phyloP scores from a whole-genome alignment of 805 yeast genomes.

The Pichia insulana region DNA sequence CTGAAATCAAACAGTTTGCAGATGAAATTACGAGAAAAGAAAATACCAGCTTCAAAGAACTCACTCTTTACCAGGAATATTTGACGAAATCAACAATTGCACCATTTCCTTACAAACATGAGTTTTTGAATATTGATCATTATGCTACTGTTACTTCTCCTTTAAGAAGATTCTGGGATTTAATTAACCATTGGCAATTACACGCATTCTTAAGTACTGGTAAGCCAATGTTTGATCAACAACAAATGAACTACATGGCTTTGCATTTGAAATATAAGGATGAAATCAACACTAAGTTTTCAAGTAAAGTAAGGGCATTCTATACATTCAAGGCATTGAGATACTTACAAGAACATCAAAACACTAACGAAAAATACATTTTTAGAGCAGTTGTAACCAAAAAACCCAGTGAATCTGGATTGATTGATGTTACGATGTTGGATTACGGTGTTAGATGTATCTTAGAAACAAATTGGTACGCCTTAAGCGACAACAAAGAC shows the following conservation, averaged over 20 bases:
- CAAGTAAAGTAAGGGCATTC: slow-evolving; percentile 20
- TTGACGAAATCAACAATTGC: slow-evolving; percentile 47
- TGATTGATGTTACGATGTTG: slow-evolving; percentile 21
- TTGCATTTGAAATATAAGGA: slow-evolving; percentile 39
- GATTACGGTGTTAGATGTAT: slow-evolving; percentile 26
- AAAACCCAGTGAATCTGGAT: slow-evolving; percentile 33
- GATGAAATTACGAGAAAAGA: slow-evolving; percentile 17
- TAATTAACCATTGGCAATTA: slow-evolving; percentile 72
- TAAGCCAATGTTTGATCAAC: slow-evolving; percentile 25
- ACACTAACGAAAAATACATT: slow-evolving; percentile 23
- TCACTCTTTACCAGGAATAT: slow-evolving; percentile 35
- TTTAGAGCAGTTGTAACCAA: slow-evolving; percentile 37
- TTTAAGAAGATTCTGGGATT: slow-evolving; percentile 71
- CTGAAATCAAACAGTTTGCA: slow-evolving; percentile 15
- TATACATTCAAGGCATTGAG: slow-evolving; percentile 25
- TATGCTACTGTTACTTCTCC: slow-evolving; percentile 87
- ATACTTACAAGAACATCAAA: slow-evolving; percentile 15
- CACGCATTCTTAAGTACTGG: slow-evolving; percentile 33
- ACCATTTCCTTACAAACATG: slow-evolving; percentile 40
- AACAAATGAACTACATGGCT: slow-evolving; percentile 30
- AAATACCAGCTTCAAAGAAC: slow-evolving; percentile 30
- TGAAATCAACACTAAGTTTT: slow-evolving; percentile 27
- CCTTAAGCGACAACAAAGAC: slow-evolving; percentile 15
- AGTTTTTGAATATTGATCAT: slow-evolving; percentile 49
- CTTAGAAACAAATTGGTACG: slow-evolving; percentile 24